These are phyloP conservation scores for Aquanectria penicillioides DNA, from an alignment of 2,329 filamentous ascomycete genomes.

Conservation along the genomic window DNA sequence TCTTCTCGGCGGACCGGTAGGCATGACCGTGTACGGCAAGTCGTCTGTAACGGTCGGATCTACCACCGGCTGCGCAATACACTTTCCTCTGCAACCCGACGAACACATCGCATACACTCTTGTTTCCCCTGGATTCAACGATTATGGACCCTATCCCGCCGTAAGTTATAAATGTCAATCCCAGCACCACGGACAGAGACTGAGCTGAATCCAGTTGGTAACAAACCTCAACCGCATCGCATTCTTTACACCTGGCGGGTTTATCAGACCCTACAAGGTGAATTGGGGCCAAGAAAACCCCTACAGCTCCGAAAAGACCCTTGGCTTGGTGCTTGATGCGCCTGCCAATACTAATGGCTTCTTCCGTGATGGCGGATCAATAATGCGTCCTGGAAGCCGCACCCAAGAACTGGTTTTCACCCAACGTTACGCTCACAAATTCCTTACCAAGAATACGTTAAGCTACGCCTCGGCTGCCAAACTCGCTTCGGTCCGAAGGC, in stretches of 20 bases:
- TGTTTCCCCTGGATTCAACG: background rate
- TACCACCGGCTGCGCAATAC: background rate
- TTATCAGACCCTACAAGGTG: background rate
- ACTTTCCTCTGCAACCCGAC: background rate
- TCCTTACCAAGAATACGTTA: background rate
- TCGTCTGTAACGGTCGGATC: background rate
- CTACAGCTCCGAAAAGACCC: background rate
- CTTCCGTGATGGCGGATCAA: background rate
- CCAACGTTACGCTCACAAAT: background rate
- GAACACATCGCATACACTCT: background rate
- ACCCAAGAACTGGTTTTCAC: background rate
- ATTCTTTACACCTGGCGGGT: background rate
- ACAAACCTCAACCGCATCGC: background rate
- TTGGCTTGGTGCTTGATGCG: background rate
- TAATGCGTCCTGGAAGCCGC: background rate
- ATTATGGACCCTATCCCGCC: background rate
- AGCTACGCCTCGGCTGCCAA: background rate
- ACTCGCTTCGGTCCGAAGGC: background rate
- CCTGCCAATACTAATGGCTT: constrained; percentile 1
- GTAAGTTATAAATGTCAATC: background rate
- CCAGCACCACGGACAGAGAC: too few relatives aligned
- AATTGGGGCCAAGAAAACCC: background rate
- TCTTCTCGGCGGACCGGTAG: background rate
- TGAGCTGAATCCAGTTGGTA: background rate
- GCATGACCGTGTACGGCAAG: background rate